Percentiles rank a stretch among this genome's conserved stretches.
Conservation (phyloP, 2,329 filamentous ascomycete species). For the Coniosporium uncinatum region DNA sequence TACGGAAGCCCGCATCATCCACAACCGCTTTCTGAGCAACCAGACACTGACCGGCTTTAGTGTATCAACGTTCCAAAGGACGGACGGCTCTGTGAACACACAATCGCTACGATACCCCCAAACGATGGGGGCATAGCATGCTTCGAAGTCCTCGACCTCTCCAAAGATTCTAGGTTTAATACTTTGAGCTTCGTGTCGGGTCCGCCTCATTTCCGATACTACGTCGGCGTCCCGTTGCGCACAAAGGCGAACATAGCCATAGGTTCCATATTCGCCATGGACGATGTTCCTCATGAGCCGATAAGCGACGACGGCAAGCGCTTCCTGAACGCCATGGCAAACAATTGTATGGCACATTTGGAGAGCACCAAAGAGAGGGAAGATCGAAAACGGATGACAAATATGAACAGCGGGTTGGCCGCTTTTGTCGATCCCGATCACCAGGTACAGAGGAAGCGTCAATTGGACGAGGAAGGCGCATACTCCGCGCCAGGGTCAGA, state of each 20-base stretch:
- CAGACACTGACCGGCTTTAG: constrained; percentile 6
- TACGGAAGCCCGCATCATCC: neutral
- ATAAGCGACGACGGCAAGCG: constrained; percentile 9
- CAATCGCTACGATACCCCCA: constrained; percentile 12
- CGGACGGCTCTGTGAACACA: constrained; percentile 24
- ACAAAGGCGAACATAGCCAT: constrained; percentile 21
- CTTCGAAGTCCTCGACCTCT: constrained; percentile 26
- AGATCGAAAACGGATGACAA: constrained; percentile 7
- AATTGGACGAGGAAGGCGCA: neutral
- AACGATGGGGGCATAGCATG: constrained; percentile 23
- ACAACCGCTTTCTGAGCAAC: no score
- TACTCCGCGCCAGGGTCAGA: neutral
- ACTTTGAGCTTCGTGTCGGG: constrained; percentile 18
- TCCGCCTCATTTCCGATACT: constrained; percentile 22
- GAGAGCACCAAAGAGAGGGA: constrained; percentile 8
- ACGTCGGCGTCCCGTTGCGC: constrained; percentile 23
- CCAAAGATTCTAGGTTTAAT: constrained; percentile 20
- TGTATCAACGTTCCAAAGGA: constrained; percentile 23
- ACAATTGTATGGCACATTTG: constrained; percentile 10
- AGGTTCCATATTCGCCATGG: constrained; percentile 25
- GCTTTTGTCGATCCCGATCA: constrained; percentile 8
- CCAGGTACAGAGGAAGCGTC: neutral
- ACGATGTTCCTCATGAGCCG: constrained; percentile 13
- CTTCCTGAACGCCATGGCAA: constrained; percentile 9
- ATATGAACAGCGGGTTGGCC: constrained; percentile 10